A percentile compares a stretch with the other conserved stretches of the same genome.
Evolutionary conservation across 2,329 filamentous ascomycete genomes (phyloP).

Genomic region (Pseudogymnoascus sp.): DNA sequence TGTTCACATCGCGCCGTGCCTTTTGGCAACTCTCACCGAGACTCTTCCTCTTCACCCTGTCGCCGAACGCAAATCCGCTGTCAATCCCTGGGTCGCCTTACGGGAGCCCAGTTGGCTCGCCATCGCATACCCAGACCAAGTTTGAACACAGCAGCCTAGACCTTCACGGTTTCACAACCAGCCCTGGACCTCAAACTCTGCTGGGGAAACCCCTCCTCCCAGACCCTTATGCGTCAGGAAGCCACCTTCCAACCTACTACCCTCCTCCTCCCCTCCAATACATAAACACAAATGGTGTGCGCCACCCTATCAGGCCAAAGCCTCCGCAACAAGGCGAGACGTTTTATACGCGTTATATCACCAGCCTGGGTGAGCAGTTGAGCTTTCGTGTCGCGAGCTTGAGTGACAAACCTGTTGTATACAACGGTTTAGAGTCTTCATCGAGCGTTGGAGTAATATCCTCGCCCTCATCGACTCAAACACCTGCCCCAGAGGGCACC

Average conservation of each 20-base stretch:
- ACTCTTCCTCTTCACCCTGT: slow-evolving; percentile 79
- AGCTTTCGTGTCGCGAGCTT: slow-evolving; percentile 79
- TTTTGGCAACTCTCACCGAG: slow-evolving; percentile 92
- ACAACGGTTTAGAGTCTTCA: slow-evolving; percentile 48
- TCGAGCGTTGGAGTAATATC: slow-evolving; percentile 12
- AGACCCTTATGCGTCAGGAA: slow-evolving; percentile 73
- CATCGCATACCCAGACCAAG: slow-evolving; percentile 26
- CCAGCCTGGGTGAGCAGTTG: slow-evolving; percentile 74
- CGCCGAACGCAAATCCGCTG: slow-evolving; percentile 38
- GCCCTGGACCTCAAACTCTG: slow-evolving; percentile 26
- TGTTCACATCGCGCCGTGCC: slow-evolving; percentile 72
- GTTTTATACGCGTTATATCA: slow-evolving; percentile 83
- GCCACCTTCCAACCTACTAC: slow-evolving; percentile 84
- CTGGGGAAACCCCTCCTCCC: slow-evolving; percentile 18
- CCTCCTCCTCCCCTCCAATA: slow-evolving; percentile 79
- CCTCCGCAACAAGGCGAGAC: slow-evolving; percentile 84
- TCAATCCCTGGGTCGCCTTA: slow-evolving; percentile 45
- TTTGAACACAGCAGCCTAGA: slow-evolving; percentile 18
- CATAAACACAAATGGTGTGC: slow-evolving; percentile 66
- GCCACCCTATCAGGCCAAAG: slow-evolving; percentile 82
- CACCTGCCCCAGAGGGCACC: slow-evolving; percentile 22
- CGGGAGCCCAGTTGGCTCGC: slow-evolving; percentile 48
- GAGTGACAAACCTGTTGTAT: slow-evolving; percentile 54
- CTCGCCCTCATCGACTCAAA: slow-evolving; percentile 45
- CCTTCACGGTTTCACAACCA: slow-evolving; percentile 34